These are phyloP conservation scores for Globisporangium heterothallicum DNA, from an alignment of 352 stramenopile species.

Conservation along the genomic window DNA sequence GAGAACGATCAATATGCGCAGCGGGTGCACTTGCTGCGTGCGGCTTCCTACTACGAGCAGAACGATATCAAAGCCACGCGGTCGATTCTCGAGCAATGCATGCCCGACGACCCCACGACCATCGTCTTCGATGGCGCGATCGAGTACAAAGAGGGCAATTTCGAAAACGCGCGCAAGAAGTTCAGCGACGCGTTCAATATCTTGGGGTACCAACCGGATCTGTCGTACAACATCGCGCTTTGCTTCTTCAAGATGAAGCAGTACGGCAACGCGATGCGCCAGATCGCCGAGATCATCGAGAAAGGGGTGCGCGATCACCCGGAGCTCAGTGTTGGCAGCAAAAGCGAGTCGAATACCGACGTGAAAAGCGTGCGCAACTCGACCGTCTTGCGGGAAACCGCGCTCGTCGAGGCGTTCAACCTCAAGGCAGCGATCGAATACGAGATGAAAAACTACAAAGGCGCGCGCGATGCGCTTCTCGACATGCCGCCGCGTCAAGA, in stretches of 20 bases:
- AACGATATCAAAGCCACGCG: slow-evolving; percentile 91
- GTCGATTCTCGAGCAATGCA: slow-evolving; percentile 89
- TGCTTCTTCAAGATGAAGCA: slow-evolving; percentile 93
- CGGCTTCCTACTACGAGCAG: slow-evolving; percentile 94
- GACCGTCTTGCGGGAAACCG: slow-evolving; percentile 88
- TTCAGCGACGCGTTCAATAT: slow-evolving; percentile 93
- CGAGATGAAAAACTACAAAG: slow-evolving; percentile 91
- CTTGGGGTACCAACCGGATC: slow-evolving; percentile 89
- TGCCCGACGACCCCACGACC: slow-evolving; percentile 90
- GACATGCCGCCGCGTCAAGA: slow-evolving; percentile 91
- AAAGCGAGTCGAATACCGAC: slow-evolving; percentile 84
- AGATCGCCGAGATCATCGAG: slow-evolving; percentile 94
- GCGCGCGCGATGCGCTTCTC: slow-evolving; percentile 75
- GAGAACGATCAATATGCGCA: slow-evolving; percentile 85
- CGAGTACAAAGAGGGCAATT: slow-evolving; percentile 87
- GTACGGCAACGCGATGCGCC: slow-evolving; percentile 88
- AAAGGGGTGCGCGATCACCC: slow-evolving; percentile 88
- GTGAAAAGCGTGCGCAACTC: slow-evolving; percentile 91
- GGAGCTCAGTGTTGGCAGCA: slow-evolving; percentile 91
- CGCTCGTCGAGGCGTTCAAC: slow-evolving; percentile 93
- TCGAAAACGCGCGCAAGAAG: slow-evolving; percentile 82
- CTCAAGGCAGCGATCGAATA: slow-evolving; percentile 95
- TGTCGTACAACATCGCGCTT: slow-evolving; percentile 95
- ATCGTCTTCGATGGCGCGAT: slow-evolving; percentile 82
- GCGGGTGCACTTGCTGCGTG: slow-evolving; percentile 81